Conservation (phyloP, 1,139 yeast genomes). For the Saccharomyces hybrid region DNA sequence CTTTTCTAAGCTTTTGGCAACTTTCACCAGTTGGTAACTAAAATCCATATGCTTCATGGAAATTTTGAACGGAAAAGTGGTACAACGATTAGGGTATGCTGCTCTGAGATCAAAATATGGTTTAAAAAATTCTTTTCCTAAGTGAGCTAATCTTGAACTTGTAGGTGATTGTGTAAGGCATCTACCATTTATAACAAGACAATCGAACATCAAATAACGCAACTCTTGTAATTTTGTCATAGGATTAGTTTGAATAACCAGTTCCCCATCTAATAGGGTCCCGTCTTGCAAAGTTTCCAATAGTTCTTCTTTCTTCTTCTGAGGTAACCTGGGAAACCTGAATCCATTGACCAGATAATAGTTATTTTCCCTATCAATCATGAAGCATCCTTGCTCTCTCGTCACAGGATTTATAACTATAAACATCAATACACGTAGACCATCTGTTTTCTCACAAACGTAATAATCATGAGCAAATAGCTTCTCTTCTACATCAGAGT, state of each 20-base stretch:
- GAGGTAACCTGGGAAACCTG: constrained; percentile 67
- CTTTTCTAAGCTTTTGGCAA: constrained; percentile 64
- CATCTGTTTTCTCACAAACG: constrained; percentile 96
- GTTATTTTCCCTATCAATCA: constrained; percentile 82
- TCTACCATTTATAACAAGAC: constrained; percentile 74
- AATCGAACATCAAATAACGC: constrained; percentile 83
- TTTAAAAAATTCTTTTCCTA: constrained; percentile 71
- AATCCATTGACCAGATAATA: constrained; percentile 74
- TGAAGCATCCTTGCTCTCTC: constrained; percentile 67
- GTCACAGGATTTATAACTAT: constrained; percentile 60
- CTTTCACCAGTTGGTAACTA: constrained; percentile 69
- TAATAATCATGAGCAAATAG: constrained; percentile 61
- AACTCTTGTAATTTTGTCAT: constrained; percentile 51
- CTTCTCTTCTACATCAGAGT: constrained; percentile 59
- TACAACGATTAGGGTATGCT: constrained; percentile 63
- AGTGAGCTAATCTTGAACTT: constrained; percentile 78
- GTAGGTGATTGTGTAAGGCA: constrained; percentile 61
- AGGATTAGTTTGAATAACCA: constrained; percentile 51
- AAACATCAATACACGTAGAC: constrained; percentile 70
- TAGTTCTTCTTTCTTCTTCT: constrained; percentile 39
- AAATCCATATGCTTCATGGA: constrained; percentile 83
- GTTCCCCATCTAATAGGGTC: constrained; percentile 90
- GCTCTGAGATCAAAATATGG: constrained; percentile 71
- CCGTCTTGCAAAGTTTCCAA: constrained; percentile 63
- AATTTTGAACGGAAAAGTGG: constrained; percentile 76